These are phyloP conservation scores for Stephania cephalantha DNA, from an alignment of 164 flowering plant genomes.

Conservation along the genomic window DNA sequence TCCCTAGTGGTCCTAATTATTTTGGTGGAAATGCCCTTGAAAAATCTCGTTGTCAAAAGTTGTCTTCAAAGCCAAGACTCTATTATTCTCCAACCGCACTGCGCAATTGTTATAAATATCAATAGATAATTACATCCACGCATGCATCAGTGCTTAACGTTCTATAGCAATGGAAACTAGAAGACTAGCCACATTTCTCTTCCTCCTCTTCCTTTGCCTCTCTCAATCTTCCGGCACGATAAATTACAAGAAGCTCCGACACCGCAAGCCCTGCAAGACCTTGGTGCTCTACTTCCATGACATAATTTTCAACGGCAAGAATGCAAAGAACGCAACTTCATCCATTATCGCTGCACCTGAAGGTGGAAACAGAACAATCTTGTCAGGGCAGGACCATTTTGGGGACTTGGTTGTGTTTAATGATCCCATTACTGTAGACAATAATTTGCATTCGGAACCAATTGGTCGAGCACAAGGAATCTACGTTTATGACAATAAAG, in stretches of 20 bases:
- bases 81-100: no score
- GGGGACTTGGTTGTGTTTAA: conserved; percentile 72
- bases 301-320: conserved; percentile 60
- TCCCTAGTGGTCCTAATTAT: not conserved
- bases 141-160: no score
- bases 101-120: no score
- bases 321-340: conserved; percentile 57
- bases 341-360: conserved; percentile 58
- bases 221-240: not conserved
- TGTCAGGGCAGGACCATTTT: conserved; percentile 46
- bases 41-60: not conserved
- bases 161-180: not conserved
- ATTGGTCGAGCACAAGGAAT: conserved; percentile 82
- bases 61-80: not conserved
- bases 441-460: conserved; percentile 51
- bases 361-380: conserved; percentile 48
- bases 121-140: no score
- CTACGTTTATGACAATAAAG: conserved; percentile 59
- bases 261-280: conserved; percentile 39
- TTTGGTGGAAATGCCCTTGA: not conserved
- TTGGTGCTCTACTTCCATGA: conserved; percentile 68
- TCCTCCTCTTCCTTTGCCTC: not conserved
- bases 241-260: not conserved
- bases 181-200: not conserved
- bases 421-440: conserved; percentile 71